Conservation (phyloP, 1,139 yeast genomes). For the Yamadazyma membranifaciens region DNA sequence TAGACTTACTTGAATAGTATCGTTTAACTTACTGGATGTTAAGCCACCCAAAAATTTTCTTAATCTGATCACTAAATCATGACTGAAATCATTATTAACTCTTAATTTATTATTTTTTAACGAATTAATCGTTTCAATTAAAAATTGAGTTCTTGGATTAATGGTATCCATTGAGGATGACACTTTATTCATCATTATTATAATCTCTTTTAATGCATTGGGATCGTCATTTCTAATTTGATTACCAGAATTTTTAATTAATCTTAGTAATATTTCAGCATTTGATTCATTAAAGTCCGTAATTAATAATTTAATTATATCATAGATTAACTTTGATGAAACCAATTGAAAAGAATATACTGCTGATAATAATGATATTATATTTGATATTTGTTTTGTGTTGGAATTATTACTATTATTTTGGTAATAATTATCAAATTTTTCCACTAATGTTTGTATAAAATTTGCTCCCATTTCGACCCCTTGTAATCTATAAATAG, state of each 20-base stretch:
- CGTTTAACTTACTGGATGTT: conserved; percentile 47
- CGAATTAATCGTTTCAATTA: conserved; percentile 81
- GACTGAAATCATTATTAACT: conserved; percentile 45
- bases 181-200: conserved; percentile 50
- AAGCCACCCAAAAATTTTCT: conserved; percentile 65
- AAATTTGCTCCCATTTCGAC: conserved; percentile 88
- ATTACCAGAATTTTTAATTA: conserved; percentile 75
- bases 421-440: conserved; percentile 42
- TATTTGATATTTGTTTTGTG: conserved; percentile 61
- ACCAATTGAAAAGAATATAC: conserved; percentile 76
- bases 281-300: conserved; percentile 62
- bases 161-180: conserved; percentile 25
- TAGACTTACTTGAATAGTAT: conserved; percentile 81
- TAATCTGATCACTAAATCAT: conserved; percentile 54
- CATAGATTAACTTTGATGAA: conserved; percentile 73
- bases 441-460: conserved; percentile 74
- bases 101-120: conserved; percentile 83
- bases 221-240: conserved; percentile 92
- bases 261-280: conserved; percentile 72
- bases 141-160: conserved; percentile 71
- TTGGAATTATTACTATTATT: conserved; percentile 25
- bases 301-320: conserved; percentile 60
- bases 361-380: conserved; percentile 72
- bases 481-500: conserved; percentile 78
- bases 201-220: conserved; percentile 75